A percentile compares a stretch with the other conserved stretches of the same genome.
phyloP scores from a whole-genome alignment of 352 stramenopile species.

The Globisporangium alternatum region DNA sequence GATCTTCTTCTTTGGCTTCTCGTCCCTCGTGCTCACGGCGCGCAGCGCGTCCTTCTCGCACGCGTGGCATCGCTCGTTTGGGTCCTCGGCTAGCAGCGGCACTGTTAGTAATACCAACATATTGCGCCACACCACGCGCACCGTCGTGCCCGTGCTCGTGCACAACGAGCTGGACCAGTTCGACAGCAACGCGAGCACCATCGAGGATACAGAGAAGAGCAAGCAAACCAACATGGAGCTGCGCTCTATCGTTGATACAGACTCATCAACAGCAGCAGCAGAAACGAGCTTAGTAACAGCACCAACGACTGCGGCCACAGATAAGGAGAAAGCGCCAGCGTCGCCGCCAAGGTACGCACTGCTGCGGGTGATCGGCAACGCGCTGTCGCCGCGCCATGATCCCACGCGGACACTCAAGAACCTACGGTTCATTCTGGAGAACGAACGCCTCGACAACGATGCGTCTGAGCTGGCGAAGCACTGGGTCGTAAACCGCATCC shows the following conservation, averaged over 20 bases:
- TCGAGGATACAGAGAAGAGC: neutral
- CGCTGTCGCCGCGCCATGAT: conserved; percentile 52
- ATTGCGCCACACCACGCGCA: conserved; percentile 14
- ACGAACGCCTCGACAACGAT: conserved; percentile 38
- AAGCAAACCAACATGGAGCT: neutral
- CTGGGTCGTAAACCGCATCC: conserved; percentile 56
- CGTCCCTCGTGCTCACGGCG: conserved; percentile 17
- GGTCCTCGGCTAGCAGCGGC: neutral
- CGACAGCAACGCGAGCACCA: conserved; percentile 13
- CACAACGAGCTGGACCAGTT: conserved; percentile 10
- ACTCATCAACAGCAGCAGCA: neutral
- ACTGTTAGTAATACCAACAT: neutral
- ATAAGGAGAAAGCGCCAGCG: neutral
- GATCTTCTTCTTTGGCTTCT: conserved; percentile 21
- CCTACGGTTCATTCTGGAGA: conserved; percentile 47
- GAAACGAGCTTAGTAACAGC: neutral
- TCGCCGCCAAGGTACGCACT: conserved; percentile 29
- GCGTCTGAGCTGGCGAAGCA: conserved; percentile 26
- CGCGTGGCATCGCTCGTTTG: conserved; percentile 10
- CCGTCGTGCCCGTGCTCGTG: conserved; percentile 17
- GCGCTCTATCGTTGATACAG: neutral
- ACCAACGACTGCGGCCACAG: neutral
- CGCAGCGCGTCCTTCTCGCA: conserved; percentile 14
- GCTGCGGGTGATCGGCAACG: conserved; percentile 45
- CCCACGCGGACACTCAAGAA: conserved; percentile 36